phyloP scores from a whole-genome alignment of 2,329 filamentous ascomycete species.

The Colletotrichum paranaense region DNA sequence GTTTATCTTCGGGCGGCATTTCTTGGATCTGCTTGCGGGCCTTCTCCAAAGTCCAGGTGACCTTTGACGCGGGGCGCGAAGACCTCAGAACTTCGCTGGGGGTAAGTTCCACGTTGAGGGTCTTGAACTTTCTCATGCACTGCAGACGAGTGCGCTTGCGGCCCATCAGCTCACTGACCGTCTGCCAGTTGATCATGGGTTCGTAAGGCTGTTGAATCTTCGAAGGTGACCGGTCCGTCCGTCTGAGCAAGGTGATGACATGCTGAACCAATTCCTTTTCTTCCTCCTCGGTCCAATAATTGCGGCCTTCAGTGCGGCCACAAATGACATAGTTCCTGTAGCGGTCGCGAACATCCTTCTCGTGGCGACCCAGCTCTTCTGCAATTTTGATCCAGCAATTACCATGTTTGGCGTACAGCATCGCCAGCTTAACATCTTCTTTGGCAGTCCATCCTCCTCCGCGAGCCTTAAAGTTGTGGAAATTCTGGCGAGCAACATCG shows the following conservation, averaged over 20 bases:
- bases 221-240: conserved; percentile 54
- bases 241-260: conserved; percentile 63
- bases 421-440: conserved; percentile 65
- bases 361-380: conserved; percentile 70
- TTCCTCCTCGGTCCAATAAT: conserved; percentile 71
- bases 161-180: conserved; percentile 71
- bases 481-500: conserved; percentile 69
- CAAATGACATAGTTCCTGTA: conserved; percentile 76
- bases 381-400: conserved; percentile 73
- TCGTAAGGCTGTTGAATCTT: conserved; percentile 46
- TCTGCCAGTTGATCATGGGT: conserved; percentile 72
- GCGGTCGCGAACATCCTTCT: conserved; percentile 75
- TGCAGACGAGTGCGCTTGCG: conserved; percentile 73
- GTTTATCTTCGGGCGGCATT: conserved; percentile 58
- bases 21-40: conserved; percentile 54
- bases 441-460: conserved; percentile 68
- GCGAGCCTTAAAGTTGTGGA: conserved; percentile 72
- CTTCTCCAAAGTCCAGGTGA: conserved; percentile 55
- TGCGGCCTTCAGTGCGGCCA: conserved; percentile 59
- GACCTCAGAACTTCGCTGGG: conserved; percentile 48
- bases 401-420: conserved; percentile 58
- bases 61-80: conserved; percentile 44
- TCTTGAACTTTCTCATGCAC: conserved; percentile 75
- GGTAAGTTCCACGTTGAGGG: conserved; percentile 48
- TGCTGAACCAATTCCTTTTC: conserved; percentile 63